phyloP scores from a whole-genome alignment of 1,139 yeast species.

The Sugiyamaella grinbergsii region DNA sequence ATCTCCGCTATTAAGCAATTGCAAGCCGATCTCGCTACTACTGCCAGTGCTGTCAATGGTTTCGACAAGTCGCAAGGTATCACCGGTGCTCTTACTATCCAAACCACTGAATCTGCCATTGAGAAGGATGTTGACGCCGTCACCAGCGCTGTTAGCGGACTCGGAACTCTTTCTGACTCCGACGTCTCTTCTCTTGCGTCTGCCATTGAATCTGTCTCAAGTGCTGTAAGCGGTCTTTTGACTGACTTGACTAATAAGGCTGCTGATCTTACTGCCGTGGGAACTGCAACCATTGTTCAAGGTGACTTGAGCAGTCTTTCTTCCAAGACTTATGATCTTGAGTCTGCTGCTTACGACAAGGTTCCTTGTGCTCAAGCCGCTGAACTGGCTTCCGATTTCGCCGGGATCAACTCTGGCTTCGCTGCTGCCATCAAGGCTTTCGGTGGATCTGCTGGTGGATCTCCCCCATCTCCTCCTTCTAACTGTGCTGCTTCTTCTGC shows the following conservation, averaged over 20 bases:
- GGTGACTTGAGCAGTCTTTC: constrained; percentile 24
- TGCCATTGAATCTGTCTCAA: constrained; percentile 19
- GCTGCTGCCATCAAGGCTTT: constrained; percentile 18
- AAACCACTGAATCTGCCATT: constrained; percentile 17
- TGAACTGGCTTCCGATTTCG: constrained; percentile 10
- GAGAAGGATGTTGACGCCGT: constrained; percentile 14
- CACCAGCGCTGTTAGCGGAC: constrained; percentile 5
- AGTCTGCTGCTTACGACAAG: constrained; percentile 20
- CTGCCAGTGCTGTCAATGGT: constrained; percentile 26
- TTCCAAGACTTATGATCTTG: constrained; percentile 20
- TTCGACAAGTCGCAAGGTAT: constrained; percentile 25
- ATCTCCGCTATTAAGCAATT: constrained; percentile 21
- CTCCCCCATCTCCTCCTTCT: constrained; percentile 19
- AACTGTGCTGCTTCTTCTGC: constrained; percentile 19
- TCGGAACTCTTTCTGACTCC: constrained; percentile 3
- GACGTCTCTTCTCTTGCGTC: constrained; percentile 17
- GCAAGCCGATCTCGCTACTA: constrained; percentile 20
- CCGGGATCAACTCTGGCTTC: constrained; percentile 19
- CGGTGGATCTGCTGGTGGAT: constrained; percentile 24
- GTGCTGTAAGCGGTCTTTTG: constrained; percentile 22
- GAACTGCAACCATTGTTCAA: constrained; percentile 24
- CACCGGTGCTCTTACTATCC: constrained; percentile 28
- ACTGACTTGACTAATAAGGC: constrained; percentile 23
- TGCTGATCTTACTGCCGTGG: constrained; percentile 25
- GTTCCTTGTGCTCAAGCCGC: constrained; percentile 15